Evolutionary conservation across 441 rosid genomes (phyloP).

Genomic region (Pelargonium myrrhifolium): DNA sequence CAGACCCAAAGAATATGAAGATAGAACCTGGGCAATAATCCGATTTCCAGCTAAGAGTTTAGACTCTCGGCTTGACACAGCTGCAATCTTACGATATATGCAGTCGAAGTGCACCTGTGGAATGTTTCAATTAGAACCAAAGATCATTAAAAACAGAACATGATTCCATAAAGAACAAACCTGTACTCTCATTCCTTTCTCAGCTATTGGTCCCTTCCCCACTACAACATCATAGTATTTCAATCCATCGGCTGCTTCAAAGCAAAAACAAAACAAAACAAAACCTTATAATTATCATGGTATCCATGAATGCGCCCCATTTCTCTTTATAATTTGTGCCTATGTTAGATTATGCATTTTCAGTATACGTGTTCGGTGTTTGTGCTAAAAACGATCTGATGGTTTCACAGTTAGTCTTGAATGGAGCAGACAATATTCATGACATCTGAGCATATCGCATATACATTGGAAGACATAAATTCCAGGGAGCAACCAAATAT

Average conservation of each 20-base stretch:
- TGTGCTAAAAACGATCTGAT: neutral
- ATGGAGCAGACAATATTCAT: neutral
- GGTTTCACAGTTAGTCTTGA: neutral
- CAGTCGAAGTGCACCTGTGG: conserved; percentile 88
- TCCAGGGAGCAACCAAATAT: neutral
- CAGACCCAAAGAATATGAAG: conserved; percentile 5
- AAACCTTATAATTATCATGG: neutral
- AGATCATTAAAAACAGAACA: neutral
- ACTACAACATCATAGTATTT: conserved; percentile 72
- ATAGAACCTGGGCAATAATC: conserved; percentile 61
- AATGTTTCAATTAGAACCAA: neutral
- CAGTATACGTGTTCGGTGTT: neutral
- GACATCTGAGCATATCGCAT: neutral
- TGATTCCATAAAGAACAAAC: conserved; percentile 27
- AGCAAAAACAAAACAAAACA: neutral
- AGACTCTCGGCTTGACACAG: conserved; percentile 79
- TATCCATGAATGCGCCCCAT: neutral
- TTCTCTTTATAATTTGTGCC: neutral
- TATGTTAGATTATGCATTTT: neutral
- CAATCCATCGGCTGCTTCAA: conserved; percentile 65
- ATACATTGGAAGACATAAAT: too few species aligned
- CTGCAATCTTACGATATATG: conserved; percentile 66
- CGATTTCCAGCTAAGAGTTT: conserved; percentile 93
- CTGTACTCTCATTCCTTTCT: conserved; percentile 73
- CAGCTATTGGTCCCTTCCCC: conserved; percentile 77